phyloP scores from a whole-genome alignment of 352 stramenopile genomes.

The Blastocystis sp. region DNA sequence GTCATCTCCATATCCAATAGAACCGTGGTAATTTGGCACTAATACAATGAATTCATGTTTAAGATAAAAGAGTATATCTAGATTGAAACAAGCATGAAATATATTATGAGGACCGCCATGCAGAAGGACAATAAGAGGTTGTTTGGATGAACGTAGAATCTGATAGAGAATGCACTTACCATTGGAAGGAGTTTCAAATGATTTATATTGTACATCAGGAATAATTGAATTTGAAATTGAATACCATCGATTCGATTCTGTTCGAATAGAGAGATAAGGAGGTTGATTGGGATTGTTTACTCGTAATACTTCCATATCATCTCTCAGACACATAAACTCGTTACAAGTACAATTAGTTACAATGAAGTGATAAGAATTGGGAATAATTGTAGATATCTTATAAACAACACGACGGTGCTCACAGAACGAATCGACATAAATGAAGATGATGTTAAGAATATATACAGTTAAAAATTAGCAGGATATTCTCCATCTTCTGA shows the following conservation, averaged over 20 bases:
- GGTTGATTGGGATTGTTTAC: neutral
- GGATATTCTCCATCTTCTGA: slow-evolving; percentile 18
- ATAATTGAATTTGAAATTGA: neutral
- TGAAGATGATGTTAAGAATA: neutral
- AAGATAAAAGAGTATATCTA: neutral
- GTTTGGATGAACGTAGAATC: neutral
- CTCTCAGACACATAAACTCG: neutral
- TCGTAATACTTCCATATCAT: neutral
- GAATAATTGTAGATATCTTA: neutral
- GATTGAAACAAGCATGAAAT: slow-evolving; percentile 36
- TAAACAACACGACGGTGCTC: neutral
- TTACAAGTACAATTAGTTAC: neutral
- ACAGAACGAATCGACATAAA: slow-evolving; percentile 24
- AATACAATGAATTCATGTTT: slow-evolving; percentile 11
- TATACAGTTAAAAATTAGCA: neutral
- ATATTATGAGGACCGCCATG: slow-evolving; percentile 48
- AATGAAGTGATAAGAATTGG: neutral
- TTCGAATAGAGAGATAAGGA: neutral
- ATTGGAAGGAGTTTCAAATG: neutral
- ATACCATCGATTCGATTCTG: neutral
- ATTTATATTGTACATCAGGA: neutral
- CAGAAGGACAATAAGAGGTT: slow-evolving; percentile 5
- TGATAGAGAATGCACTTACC: slow-evolving; percentile 12
- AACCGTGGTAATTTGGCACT: slow-evolving; percentile 57
- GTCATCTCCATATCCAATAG: neutral